Percentiles rank a stretch among this genome's conserved stretches.
Evolutionary conservation across 2,329 filamentous ascomycete species (phyloP).

Genomic region (Elsinoe fawcettii): DNA sequence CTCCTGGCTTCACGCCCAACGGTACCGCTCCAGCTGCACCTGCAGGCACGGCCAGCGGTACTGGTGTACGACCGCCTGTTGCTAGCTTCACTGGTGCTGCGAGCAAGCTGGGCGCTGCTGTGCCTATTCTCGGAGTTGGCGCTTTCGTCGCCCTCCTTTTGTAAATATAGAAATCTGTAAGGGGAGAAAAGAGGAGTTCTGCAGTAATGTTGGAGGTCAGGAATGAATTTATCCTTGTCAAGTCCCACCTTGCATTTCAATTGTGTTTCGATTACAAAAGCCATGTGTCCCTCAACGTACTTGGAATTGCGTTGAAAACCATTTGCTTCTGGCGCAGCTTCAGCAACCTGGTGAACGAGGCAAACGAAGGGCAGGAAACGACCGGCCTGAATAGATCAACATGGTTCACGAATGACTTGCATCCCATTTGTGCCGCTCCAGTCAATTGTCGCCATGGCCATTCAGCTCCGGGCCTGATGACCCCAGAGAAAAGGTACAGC

Average conservation of each 20-base stretch:
- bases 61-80: neutral
- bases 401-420: neutral
- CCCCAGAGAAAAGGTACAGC: neutral
- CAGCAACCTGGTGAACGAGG: too few relatives aligned
- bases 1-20: slow-evolving; percentile 2
- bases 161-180: neutral
- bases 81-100: slow-evolving; percentile 12
- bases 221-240: neutral
- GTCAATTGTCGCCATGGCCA: neutral
- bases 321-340: too few relatives aligned
- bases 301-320: too few relatives aligned
- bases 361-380: too few relatives aligned
- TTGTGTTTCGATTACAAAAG: too few relatives aligned
- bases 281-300: too few relatives aligned
- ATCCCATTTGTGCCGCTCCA: neutral
- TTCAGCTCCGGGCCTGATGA: neutral
- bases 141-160: slow-evolving; percentile 4
- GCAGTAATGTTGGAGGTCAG: neutral
- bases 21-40: neutral
- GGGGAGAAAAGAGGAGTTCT: neutral
- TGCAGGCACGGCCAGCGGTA: neutral
- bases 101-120: neutral
- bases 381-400: neutral
- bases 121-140: slow-evolving; percentile 1
- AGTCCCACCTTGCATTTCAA: neutral